Conservation (phyloP, 2,329 filamentous ascomycete genomes). For the Hypoxylon sp. region DNA sequence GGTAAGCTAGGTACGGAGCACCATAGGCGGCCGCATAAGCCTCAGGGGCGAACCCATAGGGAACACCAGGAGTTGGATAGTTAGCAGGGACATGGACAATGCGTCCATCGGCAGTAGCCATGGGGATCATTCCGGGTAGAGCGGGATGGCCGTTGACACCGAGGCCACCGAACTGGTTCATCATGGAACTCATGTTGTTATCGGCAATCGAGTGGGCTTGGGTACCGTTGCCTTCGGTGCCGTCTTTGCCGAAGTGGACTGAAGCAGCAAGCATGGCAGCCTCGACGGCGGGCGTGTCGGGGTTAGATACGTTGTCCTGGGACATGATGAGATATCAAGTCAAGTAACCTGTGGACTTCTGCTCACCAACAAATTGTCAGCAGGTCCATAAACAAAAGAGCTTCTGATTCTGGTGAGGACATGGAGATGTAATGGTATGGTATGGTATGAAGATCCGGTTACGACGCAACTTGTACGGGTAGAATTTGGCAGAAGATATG, state of each 20-base stretch:
- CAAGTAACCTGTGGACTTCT: slow-evolving; percentile 23
- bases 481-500: not conserved
- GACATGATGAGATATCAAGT: slow-evolving; percentile 20
- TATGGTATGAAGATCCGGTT: not conserved
- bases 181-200: slow-evolving; percentile 45
- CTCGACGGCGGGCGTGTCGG: slow-evolving; percentile 27
- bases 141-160: slow-evolving; percentile 50
- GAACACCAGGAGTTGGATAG: slow-evolving; percentile 41
- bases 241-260: slow-evolving; percentile 21
- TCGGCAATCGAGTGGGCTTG: slow-evolving; percentile 42
- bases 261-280: slow-evolving; percentile 34
- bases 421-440: not conserved
- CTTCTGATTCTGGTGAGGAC: not conserved
- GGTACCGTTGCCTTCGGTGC: slow-evolving; percentile 39
- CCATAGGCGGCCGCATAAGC: slow-evolving; percentile 48
- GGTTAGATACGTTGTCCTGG: slow-evolving; percentile 3
- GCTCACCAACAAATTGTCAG: slow-evolving; percentile 12
- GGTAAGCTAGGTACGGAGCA: slow-evolving; percentile 53
- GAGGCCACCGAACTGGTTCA: slow-evolving; percentile 51
- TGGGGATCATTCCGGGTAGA: slow-evolving; percentile 49
- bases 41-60: slow-evolving; percentile 46
- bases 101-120: slow-evolving; percentile 52
- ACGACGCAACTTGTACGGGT: not conserved
- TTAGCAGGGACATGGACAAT: slow-evolving; percentile 42
- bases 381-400: not conserved